These are phyloP conservation scores for Ulmus americana DNA, from an alignment of 331 rosid species.

Conservation along the genomic window DNA sequence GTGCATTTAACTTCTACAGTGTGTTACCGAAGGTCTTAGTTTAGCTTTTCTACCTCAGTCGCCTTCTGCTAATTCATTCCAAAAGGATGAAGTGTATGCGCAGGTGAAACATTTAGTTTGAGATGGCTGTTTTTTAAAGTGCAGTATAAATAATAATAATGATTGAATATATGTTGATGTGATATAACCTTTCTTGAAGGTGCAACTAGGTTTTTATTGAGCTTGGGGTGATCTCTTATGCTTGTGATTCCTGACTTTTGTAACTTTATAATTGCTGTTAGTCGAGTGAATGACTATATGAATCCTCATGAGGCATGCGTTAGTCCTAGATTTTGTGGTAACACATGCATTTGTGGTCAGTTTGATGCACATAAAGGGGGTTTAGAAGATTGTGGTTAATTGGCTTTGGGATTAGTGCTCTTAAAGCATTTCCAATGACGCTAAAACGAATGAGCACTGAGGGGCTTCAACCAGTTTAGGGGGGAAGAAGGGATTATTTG, in stretches of 20 bases:
- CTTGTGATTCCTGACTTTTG: neutral
- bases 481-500: neutral
- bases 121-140: neutral
- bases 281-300: neutral
- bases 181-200: neutral
- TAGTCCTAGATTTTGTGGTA: neutral
- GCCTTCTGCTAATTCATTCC: conserved; percentile 43
- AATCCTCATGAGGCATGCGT: too few relatives aligned
- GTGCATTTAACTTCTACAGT: conserved; percentile 46
- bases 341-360: neutral
- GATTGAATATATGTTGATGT: too few relatives aligned
- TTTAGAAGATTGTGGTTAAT: conserved; percentile 3
- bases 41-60: conserved; percentile 53
- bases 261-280: neutral
- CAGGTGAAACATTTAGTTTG: conserved; percentile 43
- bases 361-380: too few relatives aligned
- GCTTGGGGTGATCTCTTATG: neutral
- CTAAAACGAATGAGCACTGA: neutral
- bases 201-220: neutral
- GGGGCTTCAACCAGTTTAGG: neutral
- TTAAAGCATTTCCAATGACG: neutral
- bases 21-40: conserved; percentile 74
- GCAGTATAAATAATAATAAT: neutral
- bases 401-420: conserved; percentile 17
- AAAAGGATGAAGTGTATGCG: conserved; percentile 76